Conservation (phyloP, 2,329 filamentous ascomycete species). For the Rhynchosporium graminicola region DNA sequence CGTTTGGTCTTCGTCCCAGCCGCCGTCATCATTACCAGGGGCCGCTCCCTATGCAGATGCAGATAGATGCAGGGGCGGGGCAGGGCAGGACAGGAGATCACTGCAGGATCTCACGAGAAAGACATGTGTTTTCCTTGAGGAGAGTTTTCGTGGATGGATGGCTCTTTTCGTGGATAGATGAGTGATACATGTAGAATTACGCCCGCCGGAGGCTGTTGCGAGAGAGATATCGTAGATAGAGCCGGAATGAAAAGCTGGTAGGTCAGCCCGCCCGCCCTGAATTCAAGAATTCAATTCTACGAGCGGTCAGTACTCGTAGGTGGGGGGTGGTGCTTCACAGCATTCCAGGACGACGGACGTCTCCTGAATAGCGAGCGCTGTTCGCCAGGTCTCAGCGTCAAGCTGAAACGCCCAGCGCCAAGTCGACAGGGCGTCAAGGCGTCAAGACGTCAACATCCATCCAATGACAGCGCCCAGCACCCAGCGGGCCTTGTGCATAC, state of each 20-base stretch:
- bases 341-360: not conserved
- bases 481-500: too few species aligned
- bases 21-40: not conserved
- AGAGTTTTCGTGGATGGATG: not conserved
- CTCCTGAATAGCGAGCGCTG: not conserved
- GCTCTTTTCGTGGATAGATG: too few species aligned
- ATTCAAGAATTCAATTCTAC: too few species aligned
- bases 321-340: not conserved
- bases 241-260: not conserved
- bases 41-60: too few species aligned
- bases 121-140: conserved; percentile 1
- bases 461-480: not conserved
- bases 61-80: too few species aligned
- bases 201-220: not conserved
- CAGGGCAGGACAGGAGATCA: not conserved
- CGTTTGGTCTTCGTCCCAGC: too few species aligned
- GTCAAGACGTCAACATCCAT: conserved; percentile 5
- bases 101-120: conserved; percentile 2
- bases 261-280: not conserved
- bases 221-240: not conserved
- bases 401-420: conserved; percentile 12
- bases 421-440: not conserved
- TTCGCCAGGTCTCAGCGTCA: conserved; percentile 7
- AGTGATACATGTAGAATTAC: too few species aligned
- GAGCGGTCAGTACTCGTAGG: not conserved